Evolutionary conservation across 441 rosid species (phyloP), one percentile per base, ranked within the genome.

Genomic region (Codiaeum variegatum): DNA sequence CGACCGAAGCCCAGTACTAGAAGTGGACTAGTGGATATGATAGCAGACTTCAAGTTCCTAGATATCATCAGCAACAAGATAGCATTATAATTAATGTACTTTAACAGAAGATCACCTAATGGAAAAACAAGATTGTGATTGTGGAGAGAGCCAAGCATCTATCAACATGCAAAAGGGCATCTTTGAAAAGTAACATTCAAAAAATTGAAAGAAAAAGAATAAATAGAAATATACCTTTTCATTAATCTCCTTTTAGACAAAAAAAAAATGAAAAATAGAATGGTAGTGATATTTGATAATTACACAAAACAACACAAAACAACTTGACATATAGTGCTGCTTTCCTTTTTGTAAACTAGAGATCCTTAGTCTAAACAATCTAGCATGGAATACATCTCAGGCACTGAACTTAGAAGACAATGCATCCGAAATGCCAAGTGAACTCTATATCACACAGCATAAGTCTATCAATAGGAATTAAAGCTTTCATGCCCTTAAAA

Each of bases 1-100:
- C 96, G 89, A 74, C 83, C 90, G 79, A 93, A 88, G 64, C 96
- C 96, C 34, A 93, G 82, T 28, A 89, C 44, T 38, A 91, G 75
- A 55, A 91, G 82, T 7, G 97, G 98, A 77, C 89, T 77, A 23
- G 84, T 81, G 66, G 90, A 80, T 80, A 77, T 80, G 70, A 88
- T 67, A 61, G 88, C 80, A 62, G 76, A 76, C 81, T 84, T 85
- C 91, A 88, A 80, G 82, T 74, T 88, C 86, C 97, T 90, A 71
- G 67, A 66, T 66, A 75, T 56, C 54, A 78, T 64, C 69, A 40
- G 55, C 24, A 31, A 46, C 18, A 74, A 63, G 26, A 42, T 23
- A 62, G 54, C 46, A 36, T 73, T 61, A 62, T 8, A 31, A 49
- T 38, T 77, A 31, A 65, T 47, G 60, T 47, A 31, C 16, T 7